Percentiles rank a stretch among this genome's conserved stretches.
phyloP scores from a whole-genome alignment of 1,284 basidiomycete genomes.

The Phellinidium pouzarii region DNA sequence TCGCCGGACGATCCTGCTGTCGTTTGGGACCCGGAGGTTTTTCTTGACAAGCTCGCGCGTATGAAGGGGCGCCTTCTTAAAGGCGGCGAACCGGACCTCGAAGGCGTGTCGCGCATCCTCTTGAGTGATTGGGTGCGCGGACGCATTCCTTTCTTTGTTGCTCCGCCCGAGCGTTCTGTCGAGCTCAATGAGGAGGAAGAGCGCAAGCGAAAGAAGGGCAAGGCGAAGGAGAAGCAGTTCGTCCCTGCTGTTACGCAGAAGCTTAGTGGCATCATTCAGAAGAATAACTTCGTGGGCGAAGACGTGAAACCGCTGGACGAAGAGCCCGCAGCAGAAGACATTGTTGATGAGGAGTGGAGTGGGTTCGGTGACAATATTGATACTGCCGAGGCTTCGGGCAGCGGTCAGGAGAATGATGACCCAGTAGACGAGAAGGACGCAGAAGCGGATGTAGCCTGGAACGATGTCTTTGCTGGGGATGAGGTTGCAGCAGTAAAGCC shows the following conservation, averaged over 20 bases:
- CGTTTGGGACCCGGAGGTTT: constrained; percentile 69
- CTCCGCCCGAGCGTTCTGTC: constrained; percentile 69
- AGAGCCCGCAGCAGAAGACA: constrained; percentile 28
- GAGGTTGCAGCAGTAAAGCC: constrained; percentile 27
- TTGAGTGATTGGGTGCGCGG: constrained; percentile 98
- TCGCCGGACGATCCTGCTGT: constrained; percentile 43
- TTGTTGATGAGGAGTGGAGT: constrained; percentile 19
- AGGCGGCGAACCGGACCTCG: constrained; percentile 91
- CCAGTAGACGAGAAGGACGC: constrained; percentile 25
- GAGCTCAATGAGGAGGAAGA: constrained; percentile 59
- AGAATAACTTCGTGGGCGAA: constrained; percentile 75
- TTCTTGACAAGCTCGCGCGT: constrained; percentile 82
- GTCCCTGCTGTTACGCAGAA: constrained; percentile 66
- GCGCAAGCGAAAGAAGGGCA: constrained; percentile 37
- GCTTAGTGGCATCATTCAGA: constrained; percentile 72
- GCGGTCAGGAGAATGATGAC: constrained; percentile 1
- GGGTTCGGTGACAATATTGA: constrained; percentile 22
- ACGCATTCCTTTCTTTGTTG: constrained; percentile 84
- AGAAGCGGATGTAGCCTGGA: constrained; percentile 23
- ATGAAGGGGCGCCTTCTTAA: constrained; percentile 91
- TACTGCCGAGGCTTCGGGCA: neutral
- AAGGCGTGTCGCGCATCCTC: constrained; percentile 92
- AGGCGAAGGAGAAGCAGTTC: constrained; percentile 28
- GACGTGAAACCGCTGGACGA: constrained; percentile 59
- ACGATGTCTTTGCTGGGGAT: constrained; percentile 18